A percentile compares a stretch with the other conserved stretches of the same genome.
These are phyloP conservation scores for Carnegiea gigantea DNA, from an alignment of 179 eudicot species.

Conservation along the genomic window DNA sequence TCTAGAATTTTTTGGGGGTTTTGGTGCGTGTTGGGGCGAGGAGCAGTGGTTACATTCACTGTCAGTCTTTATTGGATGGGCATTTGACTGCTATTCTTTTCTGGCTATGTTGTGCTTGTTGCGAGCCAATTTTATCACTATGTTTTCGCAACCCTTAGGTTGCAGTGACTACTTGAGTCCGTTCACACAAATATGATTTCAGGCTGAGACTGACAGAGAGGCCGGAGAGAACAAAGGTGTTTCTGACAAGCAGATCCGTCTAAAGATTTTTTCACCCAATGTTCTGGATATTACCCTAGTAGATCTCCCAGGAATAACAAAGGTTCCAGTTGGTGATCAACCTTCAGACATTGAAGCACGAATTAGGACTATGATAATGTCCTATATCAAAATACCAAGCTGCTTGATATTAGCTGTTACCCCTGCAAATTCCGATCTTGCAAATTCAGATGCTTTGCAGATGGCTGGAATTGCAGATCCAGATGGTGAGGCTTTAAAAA, in stretches of 20 bases:
- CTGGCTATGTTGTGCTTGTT: neutral
- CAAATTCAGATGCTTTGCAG: conserved; percentile 88
- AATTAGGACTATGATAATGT: conserved; percentile 80
- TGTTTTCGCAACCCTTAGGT: neutral
- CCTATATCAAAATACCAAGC: conserved; percentile 55
- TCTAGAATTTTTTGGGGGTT: neutral
- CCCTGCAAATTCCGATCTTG: conserved; percentile 82
- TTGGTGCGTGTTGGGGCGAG: too few species aligned
- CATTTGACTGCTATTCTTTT: neutral
- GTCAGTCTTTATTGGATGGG: neutral
- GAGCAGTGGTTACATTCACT: neutral
- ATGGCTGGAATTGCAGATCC: conserved; percentile 89
- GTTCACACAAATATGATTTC: conserved; percentile 16
- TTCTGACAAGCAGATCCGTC: conserved; percentile 70
- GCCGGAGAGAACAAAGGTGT: conserved; percentile 85
- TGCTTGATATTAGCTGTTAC: conserved; percentile 82
- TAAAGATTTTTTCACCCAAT: conserved; percentile 74
- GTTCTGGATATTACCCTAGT: conserved; percentile 86
- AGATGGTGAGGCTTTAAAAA: conserved; percentile 47
- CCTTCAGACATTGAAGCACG: conserved; percentile 80
- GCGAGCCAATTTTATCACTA: neutral
- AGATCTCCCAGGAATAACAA: conserved; percentile 81
- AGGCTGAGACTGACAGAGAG: conserved; percentile 85
- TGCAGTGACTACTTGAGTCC: neutral
- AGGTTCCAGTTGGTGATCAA: conserved; percentile 92